Conservation (phyloP, 345 rosid genomes). For the Eucalyptus pauciflora region DNA sequence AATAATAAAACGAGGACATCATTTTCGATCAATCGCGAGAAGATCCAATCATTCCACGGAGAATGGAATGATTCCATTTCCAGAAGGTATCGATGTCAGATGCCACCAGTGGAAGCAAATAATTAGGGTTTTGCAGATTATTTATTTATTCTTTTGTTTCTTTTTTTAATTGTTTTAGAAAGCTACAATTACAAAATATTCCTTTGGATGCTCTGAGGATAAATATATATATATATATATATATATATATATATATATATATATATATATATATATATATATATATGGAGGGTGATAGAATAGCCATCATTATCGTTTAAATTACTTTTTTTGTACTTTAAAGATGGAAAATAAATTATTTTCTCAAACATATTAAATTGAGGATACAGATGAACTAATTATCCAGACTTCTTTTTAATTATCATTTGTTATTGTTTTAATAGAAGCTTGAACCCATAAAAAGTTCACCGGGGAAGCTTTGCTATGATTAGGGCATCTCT, state of each 20-base stretch:
- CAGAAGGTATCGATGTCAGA: neutral
- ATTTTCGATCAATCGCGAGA: neutral
- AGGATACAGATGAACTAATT: neutral
- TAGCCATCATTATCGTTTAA: neutral
- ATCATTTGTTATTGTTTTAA: neutral
- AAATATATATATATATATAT: neutral
- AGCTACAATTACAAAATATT: neutral
- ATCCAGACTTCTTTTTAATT: neutral
- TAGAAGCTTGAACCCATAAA: neutral
- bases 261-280: too few relatives aligned
- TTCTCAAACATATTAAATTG: neutral
- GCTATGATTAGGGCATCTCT: neutral
- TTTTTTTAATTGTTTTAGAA: neutral
- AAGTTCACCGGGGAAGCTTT: neutral
- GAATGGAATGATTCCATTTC: neutral
- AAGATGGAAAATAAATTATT: neutral
- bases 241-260: too few relatives aligned
- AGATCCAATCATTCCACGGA: neutral
- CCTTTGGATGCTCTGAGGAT: neutral
- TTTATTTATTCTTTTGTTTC: neutral
- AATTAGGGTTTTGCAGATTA: neutral
- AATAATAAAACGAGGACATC: neutral
- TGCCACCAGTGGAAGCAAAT: neutral
- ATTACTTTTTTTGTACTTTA: neutral
- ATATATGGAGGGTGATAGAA: neutral